A percentile compares a stretch with the other conserved stretches of the same genome.
phyloP scores from a whole-genome alignment of 2,329 filamentous ascomycete genomes.

The Pestalotiopsis sp. region DNA sequence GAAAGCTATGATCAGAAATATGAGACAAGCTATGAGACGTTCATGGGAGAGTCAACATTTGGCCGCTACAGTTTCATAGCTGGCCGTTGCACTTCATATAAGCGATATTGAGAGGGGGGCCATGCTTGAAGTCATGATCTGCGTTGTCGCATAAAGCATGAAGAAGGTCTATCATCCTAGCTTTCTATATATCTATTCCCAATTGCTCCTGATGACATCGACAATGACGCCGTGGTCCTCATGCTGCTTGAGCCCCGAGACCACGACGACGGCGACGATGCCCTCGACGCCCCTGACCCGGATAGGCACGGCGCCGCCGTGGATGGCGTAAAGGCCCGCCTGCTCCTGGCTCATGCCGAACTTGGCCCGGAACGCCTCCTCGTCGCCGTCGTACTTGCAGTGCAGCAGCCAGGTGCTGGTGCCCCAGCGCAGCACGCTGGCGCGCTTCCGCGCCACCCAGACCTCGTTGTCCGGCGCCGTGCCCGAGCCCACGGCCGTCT shows the following conservation, averaged over 20 bases:
- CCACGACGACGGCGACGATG: conserved; percentile 73
- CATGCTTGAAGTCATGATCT: background rate
- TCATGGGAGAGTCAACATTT: too few species aligned
- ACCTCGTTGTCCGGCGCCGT: conserved; percentile 71
- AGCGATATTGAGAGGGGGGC: background rate
- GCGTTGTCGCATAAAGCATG: background rate
- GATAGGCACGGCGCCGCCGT: conserved; percentile 77
- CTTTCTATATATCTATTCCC: conserved; percentile 31
- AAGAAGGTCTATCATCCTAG: background rate
- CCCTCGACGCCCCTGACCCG: conserved; percentile 75
- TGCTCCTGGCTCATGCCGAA: conserved; percentile 62
- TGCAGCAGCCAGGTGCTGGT: conserved; percentile 72
- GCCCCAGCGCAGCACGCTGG: conserved; percentile 73
- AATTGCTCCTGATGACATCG: conserved; percentile 64
- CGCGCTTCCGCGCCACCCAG: conserved; percentile 73
- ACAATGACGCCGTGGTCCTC: conserved; percentile 79
- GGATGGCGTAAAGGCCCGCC: conserved; percentile 70
- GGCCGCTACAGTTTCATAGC: too few species aligned
- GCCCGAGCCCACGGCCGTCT: conserved; percentile 67
- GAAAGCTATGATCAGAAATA: background rate
- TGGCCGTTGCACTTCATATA: background rate
- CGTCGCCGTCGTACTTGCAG: conserved; percentile 67
- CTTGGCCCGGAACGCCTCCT: conserved; percentile 65
- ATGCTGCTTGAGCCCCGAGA: conserved; percentile 75
- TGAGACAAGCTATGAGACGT: background rate